Evolutionary conservation across 352 stramenopile species (phyloP).

Genomic region (Phytophthora palmivora): DNA sequence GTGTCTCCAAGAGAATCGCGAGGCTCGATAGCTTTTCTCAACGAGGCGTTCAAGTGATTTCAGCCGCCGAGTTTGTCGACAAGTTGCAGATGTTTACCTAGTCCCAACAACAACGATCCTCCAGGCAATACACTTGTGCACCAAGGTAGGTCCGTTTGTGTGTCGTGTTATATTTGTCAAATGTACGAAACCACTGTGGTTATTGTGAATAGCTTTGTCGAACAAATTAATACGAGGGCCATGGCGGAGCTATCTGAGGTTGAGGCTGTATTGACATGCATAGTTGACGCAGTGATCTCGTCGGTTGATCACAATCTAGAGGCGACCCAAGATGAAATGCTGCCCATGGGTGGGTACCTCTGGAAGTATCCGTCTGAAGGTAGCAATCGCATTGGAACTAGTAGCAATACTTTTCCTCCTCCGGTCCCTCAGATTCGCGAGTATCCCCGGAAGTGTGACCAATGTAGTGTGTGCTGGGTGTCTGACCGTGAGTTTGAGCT

Average conservation of each 20-base stretch:
- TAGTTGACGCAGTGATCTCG: conserved; percentile 23
- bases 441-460: conserved; percentile 46
- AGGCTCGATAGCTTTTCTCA: conserved; percentile 36
- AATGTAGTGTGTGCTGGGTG: conserved; percentile 44
- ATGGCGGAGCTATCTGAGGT: conserved; percentile 18
- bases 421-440: conserved; percentile 17
- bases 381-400: conserved; percentile 37
- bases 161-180: conserved; percentile 22
- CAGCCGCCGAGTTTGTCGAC: conserved; percentile 33
- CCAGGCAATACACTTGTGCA: conserved; percentile 6
- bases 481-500: conserved; percentile 39
- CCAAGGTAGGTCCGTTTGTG: conserved; percentile 5
- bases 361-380: conserved; percentile 82
- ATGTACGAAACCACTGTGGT: conserved; percentile 2
- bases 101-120: background rate
- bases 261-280: conserved; percentile 13
- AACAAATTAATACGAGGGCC: background rate
- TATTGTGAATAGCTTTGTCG: background rate
- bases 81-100: conserved; percentile 51
- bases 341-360: conserved; percentile 35
- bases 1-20: conserved; percentile 3
- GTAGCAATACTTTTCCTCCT: conserved; percentile 1
- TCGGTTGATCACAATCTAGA: conserved; percentile 7
- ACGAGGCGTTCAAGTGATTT: conserved; percentile 44
- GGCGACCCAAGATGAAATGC: conserved; percentile 16